Evolutionary conservation across 1,284 basidiomycete species (phyloP).

Genomic region (Irpex sp.): DNA sequence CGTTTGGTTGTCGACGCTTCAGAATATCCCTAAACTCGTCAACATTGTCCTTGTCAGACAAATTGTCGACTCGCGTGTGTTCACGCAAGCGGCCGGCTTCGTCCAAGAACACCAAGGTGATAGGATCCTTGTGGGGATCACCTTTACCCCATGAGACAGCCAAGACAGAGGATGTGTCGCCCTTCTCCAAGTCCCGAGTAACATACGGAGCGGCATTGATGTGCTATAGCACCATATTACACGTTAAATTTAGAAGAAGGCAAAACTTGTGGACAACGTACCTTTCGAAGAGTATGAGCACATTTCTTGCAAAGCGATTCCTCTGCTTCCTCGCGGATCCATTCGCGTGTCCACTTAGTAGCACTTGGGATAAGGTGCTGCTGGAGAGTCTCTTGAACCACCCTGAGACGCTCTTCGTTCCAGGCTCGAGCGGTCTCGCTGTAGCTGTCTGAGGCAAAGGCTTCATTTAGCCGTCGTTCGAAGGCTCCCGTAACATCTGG

Average conservation of each 20-base stretch:
- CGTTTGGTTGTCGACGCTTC: constrained; percentile 80
- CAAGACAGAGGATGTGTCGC: constrained; percentile 81
- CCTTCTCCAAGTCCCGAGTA: constrained; percentile 57
- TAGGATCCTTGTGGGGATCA: constrained; percentile 87
- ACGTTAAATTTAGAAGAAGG: neutral
- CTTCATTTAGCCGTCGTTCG: constrained; percentile 73
- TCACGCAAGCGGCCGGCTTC: constrained; percentile 87
- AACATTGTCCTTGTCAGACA: constrained; percentile 62
- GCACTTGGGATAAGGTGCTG: constrained; percentile 82
- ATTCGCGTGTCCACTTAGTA: constrained; percentile 86
- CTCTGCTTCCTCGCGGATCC: constrained; percentile 88
- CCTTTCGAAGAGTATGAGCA: constrained; percentile 67
- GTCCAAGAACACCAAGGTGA: constrained; percentile 85
- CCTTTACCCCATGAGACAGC: constrained; percentile 95
- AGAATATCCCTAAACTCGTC: constrained; percentile 84
- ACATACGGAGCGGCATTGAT: constrained; percentile 75
- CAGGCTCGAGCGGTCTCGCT: constrained; percentile 87
- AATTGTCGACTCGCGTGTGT: constrained; percentile 86
- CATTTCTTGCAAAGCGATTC: constrained; percentile 75
- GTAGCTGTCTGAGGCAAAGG: constrained; percentile 84
- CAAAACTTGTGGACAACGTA: constrained; percentile 33
- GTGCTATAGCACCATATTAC: constrained; percentile 39
- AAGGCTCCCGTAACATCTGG: constrained; percentile 61
- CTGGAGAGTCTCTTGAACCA: constrained; percentile 78
- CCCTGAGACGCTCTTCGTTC: constrained; percentile 84